These are phyloP conservation scores for Aspergillus latus DNA, from an alignment of 2,329 filamentous ascomycete genomes.

Conservation along the genomic window DNA sequence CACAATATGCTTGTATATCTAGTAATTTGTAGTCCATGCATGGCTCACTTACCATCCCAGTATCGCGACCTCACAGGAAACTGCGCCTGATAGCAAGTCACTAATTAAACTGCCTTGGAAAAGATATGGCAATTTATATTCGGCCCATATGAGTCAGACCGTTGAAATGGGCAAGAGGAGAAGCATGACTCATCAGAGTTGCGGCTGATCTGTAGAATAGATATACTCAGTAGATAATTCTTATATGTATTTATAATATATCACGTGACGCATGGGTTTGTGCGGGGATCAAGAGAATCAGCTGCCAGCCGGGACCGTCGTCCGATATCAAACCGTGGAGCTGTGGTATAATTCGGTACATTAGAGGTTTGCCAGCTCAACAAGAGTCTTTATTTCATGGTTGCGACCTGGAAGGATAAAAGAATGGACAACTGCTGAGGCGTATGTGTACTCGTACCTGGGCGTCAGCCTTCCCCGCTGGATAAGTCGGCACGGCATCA, in stretches of 20 bases:
- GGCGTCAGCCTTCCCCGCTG: conserved; percentile 16
- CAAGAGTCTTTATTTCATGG: neutral
- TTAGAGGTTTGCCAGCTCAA: neutral
- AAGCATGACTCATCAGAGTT: neutral
- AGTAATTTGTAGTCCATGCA: neutral
- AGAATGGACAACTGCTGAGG: neutral
- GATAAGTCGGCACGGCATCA: conserved; percentile 27
- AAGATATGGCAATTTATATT: too few relatives aligned
- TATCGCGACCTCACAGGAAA: too few relatives aligned
- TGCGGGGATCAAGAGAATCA: neutral
- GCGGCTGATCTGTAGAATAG: neutral
- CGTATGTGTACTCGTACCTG: neutral
- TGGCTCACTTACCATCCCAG: neutral
- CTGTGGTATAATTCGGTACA: neutral
- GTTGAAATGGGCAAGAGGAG: too few relatives aligned
- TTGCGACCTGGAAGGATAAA: neutral
- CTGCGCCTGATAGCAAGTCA: too few relatives aligned
- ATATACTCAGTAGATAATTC: too few relatives aligned
- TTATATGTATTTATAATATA: neutral
- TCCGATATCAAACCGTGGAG: neutral
- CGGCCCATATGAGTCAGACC: too few relatives aligned
- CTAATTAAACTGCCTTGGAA: too few relatives aligned
- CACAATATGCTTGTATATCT: neutral
- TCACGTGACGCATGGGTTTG: neutral
- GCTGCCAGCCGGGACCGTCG: neutral